Percentiles rank a stretch among this genome's conserved stretches.
phyloP scores from a whole-genome alignment of 495 filamentous ascomycete species.

The Talaromyces wortmannii region DNA sequence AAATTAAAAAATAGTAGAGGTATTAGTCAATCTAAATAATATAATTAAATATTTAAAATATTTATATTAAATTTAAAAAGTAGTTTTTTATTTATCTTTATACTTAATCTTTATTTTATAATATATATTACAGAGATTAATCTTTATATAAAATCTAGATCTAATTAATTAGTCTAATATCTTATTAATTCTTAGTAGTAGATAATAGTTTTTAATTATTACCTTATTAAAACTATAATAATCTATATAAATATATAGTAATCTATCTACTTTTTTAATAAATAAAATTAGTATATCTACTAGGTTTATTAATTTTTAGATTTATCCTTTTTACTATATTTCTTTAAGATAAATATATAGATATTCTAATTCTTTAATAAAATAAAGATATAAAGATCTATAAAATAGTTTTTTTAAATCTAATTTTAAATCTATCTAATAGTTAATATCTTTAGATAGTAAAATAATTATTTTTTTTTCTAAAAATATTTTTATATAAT shows the following conservation, averaged over 20 bases:
- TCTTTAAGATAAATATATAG: conserved; percentile 4
- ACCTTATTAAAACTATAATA: not conserved
- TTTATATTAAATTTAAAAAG: conserved; percentile 2
- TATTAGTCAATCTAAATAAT: not conserved
- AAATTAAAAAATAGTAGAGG: not conserved
- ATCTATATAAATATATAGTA: not conserved
- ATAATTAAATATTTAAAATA: conserved; percentile 6
- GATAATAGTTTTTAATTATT: conserved; percentile 3
- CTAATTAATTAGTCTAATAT: not conserved
- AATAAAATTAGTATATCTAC: conserved; percentile 4
- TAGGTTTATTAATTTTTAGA: conserved; percentile 7
- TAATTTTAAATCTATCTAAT: not conserved
- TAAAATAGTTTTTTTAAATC: not conserved
- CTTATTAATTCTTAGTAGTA: not conserved
- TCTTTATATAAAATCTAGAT: conserved; percentile 19
- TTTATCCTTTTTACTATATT: conserved; percentile 11
- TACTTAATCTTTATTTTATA: not conserved
- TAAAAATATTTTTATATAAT: not conserved
- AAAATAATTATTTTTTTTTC: not conserved
- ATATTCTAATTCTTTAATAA: not conserved
- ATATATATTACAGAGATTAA: conserved; percentile 22
- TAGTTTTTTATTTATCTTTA: conserved; percentile 1
- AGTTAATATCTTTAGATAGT: not conserved
- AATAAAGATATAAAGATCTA: not conserved
- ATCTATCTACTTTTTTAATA: not conserved